phyloP scores from a whole-genome alignment of 2,329 filamentous ascomycete genomes.

The Calonectria henricotiae region DNA sequence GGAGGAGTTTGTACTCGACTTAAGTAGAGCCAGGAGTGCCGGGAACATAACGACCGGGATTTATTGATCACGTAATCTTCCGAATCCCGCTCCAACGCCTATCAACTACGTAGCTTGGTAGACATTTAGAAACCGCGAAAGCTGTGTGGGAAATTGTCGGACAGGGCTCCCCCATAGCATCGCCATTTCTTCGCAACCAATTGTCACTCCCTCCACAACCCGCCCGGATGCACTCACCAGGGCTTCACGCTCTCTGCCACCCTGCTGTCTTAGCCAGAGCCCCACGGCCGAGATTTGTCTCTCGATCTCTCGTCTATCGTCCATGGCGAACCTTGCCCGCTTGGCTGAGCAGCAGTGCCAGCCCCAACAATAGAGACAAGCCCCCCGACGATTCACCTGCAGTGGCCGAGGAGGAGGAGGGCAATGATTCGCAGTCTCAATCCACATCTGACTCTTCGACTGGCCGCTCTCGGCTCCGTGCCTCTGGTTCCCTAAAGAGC shows the following conservation, averaged over 20 bases:
- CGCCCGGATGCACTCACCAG: conserved; percentile 56
- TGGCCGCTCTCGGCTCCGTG: conserved; percentile 52
- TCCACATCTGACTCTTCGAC: conserved; percentile 50
- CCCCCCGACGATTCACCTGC: conserved; percentile 51
- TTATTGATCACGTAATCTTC: conserved; percentile 41
- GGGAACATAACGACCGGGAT: conserved; percentile 26
- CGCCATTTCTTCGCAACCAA: conserved; percentile 30
- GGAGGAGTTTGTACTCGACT: background rate
- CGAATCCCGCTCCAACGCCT: conserved; percentile 27
- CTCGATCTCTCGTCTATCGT: conserved; percentile 43
- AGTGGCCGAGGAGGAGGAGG: conserved; percentile 48
- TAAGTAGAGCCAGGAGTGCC: no score
- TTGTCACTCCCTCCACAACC: conserved; percentile 35
- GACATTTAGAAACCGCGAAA: conserved; percentile 18
- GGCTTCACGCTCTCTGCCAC: conserved; percentile 53
- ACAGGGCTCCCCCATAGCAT: conserved; percentile 43
- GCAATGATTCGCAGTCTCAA: conserved; percentile 45
- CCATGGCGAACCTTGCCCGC: conserved; percentile 42
- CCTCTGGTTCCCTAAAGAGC: conserved; percentile 51
- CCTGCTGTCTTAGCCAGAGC: conserved; percentile 51
- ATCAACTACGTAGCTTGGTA: conserved; percentile 28
- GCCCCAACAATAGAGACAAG: conserved; percentile 49
- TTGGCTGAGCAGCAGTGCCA: conserved; percentile 43
- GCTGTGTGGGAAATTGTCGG: conserved; percentile 42
- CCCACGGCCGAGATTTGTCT: conserved; percentile 43